Evolutionary conservation across 257 asterid genomes (phyloP), one percentile per base, ranked within the genome.

Genomic region (Datura wrightii): DNA sequence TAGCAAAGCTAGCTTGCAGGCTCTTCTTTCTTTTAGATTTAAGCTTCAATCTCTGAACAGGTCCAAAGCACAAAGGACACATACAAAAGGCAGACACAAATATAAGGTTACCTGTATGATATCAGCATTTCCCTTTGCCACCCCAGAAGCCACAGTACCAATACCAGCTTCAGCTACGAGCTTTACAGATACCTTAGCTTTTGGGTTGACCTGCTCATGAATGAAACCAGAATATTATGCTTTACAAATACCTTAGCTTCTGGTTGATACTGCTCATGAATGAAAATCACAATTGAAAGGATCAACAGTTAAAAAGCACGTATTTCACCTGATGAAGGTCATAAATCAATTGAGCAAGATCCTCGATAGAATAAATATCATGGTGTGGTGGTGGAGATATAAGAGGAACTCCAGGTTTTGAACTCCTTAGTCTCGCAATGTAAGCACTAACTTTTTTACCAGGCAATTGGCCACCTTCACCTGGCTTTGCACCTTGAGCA

Each of bases 341-440:
- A 83, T 91, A 97, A 87, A 97, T 97, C 90, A 97, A 91, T 85
- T 97, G 99, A 60, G 99, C 99, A 82, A 97, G 99, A 95, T 97
- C 99, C 92, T 97, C 99, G 18, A 97, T 97, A 78, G 99, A 97
- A 87, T 97, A 97, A 83, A 97, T 97, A 85, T 97, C 99, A 69
- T 97, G 99, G 91, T 97, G 99, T 59, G 99, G 99, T 83, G 99
- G 99, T 19, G 99, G 99, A 65, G 99, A 97, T 89, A 97, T 97
- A 82, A 97, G 98, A 82, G 99, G 99, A 50, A 97, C 99, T 85
- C 99, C 99, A n/a, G 99, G 99, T 88, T 97, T 97, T 71, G 99
- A 97, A 88, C 93, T 97, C 90, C 99, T 92, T 87, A 97, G 89
- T 86, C 98, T 91, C 55, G 99, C 99, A 80, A 97, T 97, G 88